These are phyloP conservation scores for Aspergillus brasiliensis DNA, from an alignment of 2,329 filamentous ascomycete genomes.

Conservation along the genomic window DNA sequence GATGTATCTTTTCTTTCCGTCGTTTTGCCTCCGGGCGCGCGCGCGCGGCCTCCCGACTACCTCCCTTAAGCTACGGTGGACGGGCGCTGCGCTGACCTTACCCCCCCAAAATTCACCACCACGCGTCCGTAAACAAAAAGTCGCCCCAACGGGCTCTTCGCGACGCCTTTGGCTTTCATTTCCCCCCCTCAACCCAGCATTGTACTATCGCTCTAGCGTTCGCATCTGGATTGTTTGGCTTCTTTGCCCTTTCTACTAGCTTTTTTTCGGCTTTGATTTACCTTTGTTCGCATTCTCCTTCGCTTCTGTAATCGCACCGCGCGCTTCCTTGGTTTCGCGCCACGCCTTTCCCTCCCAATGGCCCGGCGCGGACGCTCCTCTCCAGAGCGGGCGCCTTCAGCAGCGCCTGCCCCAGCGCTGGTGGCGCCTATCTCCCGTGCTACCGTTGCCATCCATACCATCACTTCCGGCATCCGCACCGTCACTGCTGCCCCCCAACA, in stretches of 20 bases:
- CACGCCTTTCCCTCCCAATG: background rate
- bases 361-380: slow-evolving; percentile 2
- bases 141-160: background rate
- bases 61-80: slow-evolving; percentile 9
- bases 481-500: slow-evolving; percentile 8
- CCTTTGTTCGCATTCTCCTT: background rate
- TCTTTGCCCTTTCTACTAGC: background rate
- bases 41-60: background rate
- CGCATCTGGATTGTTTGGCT: background rate
- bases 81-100: background rate
- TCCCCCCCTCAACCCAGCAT: background rate
- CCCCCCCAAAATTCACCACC: slow-evolving; percentile 6
- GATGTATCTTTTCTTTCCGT: slow-evolving; percentile 14
- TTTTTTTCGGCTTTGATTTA: background rate
- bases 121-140: slow-evolving; percentile 20
- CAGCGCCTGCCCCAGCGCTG: slow-evolving; percentile 6
- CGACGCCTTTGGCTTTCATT: background rate
- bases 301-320: background rate
- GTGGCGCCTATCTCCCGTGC: slow-evolving; percentile 14
- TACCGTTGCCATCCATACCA: slow-evolving; percentile 11
- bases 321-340: background rate
- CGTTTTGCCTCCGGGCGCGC: background rate
- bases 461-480: slow-evolving; percentile 12
- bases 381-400: slow-evolving; percentile 7
- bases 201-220: background rate